Percentiles rank a stretch among this genome's conserved stretches.
These are phyloP conservation scores for Fusarium buxicola DNA, from an alignment of 2,329 filamentous ascomycete genomes.

Conservation along the genomic window DNA sequence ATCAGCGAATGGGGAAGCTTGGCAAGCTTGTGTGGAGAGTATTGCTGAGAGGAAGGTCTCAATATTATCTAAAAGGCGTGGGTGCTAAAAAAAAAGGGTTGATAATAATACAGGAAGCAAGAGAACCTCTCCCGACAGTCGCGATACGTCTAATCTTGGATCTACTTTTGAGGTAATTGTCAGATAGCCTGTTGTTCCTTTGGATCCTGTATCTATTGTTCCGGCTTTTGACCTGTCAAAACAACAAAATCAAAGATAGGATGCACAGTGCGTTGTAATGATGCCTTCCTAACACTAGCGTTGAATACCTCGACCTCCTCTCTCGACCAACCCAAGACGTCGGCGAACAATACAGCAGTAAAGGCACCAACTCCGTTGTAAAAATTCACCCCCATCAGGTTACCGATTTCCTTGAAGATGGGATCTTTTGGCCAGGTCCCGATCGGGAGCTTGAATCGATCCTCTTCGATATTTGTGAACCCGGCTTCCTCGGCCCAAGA, in stretches of 20 bases:
- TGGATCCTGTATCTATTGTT: too few species aligned
- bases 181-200: too few species aligned
- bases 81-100: too few species aligned
- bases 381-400: slow-evolving; percentile 53
- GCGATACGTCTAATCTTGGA: too few species aligned
- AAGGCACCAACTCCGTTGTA: slow-evolving; percentile 54
- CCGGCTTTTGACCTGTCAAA: slow-evolving; percentile 47
- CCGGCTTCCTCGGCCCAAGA: slow-evolving; percentile 50
- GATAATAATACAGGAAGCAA: too few species aligned
- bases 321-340: slow-evolving; percentile 53
- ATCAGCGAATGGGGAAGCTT: too few species aligned
- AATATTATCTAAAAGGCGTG: too few species aligned
- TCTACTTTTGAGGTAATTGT: too few species aligned
- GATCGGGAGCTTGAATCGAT: slow-evolving; percentile 50
- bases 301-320: slow-evolving; percentile 59
- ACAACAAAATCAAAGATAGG: slow-evolving; percentile 48
- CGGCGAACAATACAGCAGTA: slow-evolving; percentile 52
- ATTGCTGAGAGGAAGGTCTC: too few species aligned
- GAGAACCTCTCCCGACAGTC: too few species aligned
- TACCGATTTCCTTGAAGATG: slow-evolving; percentile 43
- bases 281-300: slow-evolving; percentile 35
- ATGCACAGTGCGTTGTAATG: slow-evolving; percentile 46
- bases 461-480: slow-evolving; percentile 51
- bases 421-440: slow-evolving; percentile 54
- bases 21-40: too few species aligned